Percentiles rank a stretch among this genome's conserved stretches.
Conservation (phyloP, 2,329 filamentous ascomycete genomes). For the Monosporascus sp. region DNA sequence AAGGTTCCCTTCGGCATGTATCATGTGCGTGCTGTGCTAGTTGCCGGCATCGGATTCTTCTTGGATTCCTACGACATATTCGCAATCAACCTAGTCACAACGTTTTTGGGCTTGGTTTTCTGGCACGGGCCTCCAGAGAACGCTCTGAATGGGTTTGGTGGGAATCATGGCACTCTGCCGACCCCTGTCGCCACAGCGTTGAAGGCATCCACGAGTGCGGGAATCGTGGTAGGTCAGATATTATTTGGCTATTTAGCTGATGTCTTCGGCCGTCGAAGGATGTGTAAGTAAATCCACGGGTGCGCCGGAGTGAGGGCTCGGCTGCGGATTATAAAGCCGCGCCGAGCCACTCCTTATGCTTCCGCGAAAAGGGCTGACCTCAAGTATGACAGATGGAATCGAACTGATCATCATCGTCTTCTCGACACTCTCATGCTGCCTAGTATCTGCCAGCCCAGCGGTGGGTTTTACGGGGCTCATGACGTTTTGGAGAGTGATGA, state of each 20-base stretch:
- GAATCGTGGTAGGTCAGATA: constrained; percentile 73
- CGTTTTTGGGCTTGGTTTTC: constrained; percentile 70
- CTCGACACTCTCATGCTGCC: constrained; percentile 61
- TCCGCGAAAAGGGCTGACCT: neutral
- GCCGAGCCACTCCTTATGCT: neutral
- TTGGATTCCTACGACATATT: constrained; percentile 80
- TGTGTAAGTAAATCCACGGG: constrained; percentile 41
- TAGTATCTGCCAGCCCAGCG: constrained; percentile 55
- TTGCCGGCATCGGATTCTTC: constrained; percentile 79
- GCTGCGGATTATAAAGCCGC: too few species aligned
- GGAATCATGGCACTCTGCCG: constrained; percentile 53
- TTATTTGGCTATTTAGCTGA: constrained; percentile 75
- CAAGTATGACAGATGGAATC: constrained; percentile 49
- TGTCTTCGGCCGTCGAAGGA: constrained; percentile 67
- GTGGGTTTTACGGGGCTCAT: constrained; percentile 57
- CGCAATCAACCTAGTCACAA: constrained; percentile 69
- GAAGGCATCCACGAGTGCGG: constrained; percentile 75
- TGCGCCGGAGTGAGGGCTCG: too few species aligned
- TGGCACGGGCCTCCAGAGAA: constrained; percentile 48
- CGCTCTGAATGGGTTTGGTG: constrained; percentile 41
- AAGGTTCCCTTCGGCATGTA: constrained; percentile 73
- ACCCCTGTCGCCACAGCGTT: constrained; percentile 64
- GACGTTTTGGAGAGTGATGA: constrained; percentile 71
- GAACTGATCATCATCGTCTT: constrained; percentile 69
- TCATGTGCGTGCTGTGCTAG: constrained; percentile 67